phyloP scores from a whole-genome alignment of 1,284 basidiomycete genomes.

The Puccinia coronata region DNA sequence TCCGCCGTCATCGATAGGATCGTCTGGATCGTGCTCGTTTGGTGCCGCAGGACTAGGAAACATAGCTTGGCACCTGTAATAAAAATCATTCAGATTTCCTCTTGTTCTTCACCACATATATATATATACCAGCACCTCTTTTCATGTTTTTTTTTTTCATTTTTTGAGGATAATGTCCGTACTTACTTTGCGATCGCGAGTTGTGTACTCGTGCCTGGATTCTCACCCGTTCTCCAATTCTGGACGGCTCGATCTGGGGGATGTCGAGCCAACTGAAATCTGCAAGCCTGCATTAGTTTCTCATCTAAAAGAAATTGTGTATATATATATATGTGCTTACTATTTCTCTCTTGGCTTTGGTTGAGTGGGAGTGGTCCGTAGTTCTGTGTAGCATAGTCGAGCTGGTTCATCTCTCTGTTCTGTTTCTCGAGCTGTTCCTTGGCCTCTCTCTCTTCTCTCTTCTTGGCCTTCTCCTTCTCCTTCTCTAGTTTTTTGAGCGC shows the following conservation, averaged over 20 bases:
- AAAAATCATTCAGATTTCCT: background rate
- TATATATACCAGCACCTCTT: too few species aligned
- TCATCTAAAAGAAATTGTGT: too few species aligned
- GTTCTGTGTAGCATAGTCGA: conserved; percentile 76
- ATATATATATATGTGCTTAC: too few species aligned
- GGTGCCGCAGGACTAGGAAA: conserved; percentile 88
- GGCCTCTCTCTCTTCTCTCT: conserved; percentile 27
- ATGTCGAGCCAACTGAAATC: conserved; percentile 65
- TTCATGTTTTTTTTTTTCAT: background rate
- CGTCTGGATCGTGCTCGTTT: conserved; percentile 85
- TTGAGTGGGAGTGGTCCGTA: conserved; percentile 90
- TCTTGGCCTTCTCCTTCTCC: conserved; percentile 31
- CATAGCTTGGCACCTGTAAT: conserved; percentile 75
- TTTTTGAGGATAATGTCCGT: conserved; percentile 28
- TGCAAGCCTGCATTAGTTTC: too few species aligned
- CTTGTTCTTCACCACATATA: background rate
- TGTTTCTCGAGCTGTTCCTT: conserved; percentile 20
- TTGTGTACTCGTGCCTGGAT: conserved; percentile 90
- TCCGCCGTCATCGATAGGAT: conserved; percentile 74
- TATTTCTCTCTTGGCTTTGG: conserved; percentile 74
- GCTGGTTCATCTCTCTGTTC: conserved; percentile 26
- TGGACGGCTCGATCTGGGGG: conserved; percentile 67
- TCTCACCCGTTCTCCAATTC: conserved; percentile 76
- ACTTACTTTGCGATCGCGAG: conserved; percentile 68
- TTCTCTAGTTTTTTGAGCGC: conserved; percentile 49